Evolutionary conservation across 352 stramenopile genomes (phyloP).

Genomic region (Pythium graminicola): DNA sequence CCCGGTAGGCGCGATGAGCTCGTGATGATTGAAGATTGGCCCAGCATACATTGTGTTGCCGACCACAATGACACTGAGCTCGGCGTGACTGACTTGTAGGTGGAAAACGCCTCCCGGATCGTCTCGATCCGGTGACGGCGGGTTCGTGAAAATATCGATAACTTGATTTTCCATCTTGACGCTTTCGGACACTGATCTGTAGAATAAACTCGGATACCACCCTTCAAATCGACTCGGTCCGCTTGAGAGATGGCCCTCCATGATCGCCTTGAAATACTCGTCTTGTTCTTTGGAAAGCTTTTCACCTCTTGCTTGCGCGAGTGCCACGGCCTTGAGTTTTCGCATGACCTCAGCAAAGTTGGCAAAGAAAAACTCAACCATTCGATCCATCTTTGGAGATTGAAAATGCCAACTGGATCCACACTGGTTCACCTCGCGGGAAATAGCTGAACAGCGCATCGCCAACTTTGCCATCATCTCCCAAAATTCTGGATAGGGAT

Average conservation of each 20-base stretch:
- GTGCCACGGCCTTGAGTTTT: conserved; percentile 14
- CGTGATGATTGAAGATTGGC: conserved; percentile 33
- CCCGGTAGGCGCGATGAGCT: conserved; percentile 31
- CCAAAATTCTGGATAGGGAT: conserved; percentile 26
- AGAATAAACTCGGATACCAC: conserved; percentile 36
- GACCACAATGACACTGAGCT: conserved; percentile 27
- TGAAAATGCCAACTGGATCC: neutral
- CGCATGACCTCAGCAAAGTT: conserved; percentile 14
- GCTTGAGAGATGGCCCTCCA: conserved; percentile 19
- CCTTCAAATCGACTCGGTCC: conserved; percentile 19
- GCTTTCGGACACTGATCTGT: conserved; percentile 24
- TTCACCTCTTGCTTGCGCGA: conserved; percentile 5
- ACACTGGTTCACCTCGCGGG: neutral
- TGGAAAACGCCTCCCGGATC: conserved; percentile 30
- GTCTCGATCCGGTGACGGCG: conserved; percentile 24
- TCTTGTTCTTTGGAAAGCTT: conserved; percentile 16
- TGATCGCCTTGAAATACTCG: conserved; percentile 22
- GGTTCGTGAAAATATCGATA: conserved; percentile 30
- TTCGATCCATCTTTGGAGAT: neutral
- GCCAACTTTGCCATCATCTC: conserved; percentile 19
- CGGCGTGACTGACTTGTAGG: conserved; percentile 24
- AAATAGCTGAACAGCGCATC: neutral
- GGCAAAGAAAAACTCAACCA: conserved; percentile 17
- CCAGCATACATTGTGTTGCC: conserved; percentile 29
- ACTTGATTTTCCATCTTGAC: conserved; percentile 27